Base-by-base conservation (phyloP, 345 rosid species). In the Eucalyptus regnans region DNA sequence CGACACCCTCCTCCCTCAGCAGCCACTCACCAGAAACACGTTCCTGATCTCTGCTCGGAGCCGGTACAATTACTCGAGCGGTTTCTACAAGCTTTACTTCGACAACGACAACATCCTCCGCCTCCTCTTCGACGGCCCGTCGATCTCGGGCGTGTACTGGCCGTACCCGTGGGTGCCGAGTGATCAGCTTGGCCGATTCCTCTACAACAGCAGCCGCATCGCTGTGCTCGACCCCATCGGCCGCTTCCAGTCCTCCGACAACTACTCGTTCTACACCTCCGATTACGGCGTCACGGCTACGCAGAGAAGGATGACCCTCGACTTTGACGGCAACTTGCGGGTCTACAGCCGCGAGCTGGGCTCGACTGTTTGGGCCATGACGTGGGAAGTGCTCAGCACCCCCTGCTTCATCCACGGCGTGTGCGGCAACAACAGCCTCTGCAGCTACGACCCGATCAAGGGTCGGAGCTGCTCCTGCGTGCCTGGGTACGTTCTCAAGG, bases 1-100 rank as follows among this genome's bases (percentile, higher is more conserved):
- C 1, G 94, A 93, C 50, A 93, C 93, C 12, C 90, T 92, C 50
- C 93, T 93, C 86, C 93, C 95, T 4, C 22, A 23, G 44, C 95
- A 91, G 76, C 62, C 29, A 12, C 58, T 91, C 64, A 89, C 91
- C 12, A 80, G 79, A 87, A 85, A 90, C 44, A 87, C 87, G 5
- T 9, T 20, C 11, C 88, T 92, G 66, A 60, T 91, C 31, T 92
- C 91, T 1, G 89, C 92, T 14, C 89, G 91, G 90, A 90, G 93
- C 80, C 23, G 58, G 88, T 54, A 37, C 41, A 92, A 92, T 87
- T 86, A 46, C 18, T 91, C 91, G 58, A 88, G 91, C 0, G 93
- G 93, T 23, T 88, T 71, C 86, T 93, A 89, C 87, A 87, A 87
- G 84, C 80, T 93, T 9, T 16, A 25, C 33, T 93, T 90, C 51